Evolutionary conservation across 2,329 filamentous ascomycete species (phyloP).

Genomic region (Geoglossum cookeanum): DNA sequence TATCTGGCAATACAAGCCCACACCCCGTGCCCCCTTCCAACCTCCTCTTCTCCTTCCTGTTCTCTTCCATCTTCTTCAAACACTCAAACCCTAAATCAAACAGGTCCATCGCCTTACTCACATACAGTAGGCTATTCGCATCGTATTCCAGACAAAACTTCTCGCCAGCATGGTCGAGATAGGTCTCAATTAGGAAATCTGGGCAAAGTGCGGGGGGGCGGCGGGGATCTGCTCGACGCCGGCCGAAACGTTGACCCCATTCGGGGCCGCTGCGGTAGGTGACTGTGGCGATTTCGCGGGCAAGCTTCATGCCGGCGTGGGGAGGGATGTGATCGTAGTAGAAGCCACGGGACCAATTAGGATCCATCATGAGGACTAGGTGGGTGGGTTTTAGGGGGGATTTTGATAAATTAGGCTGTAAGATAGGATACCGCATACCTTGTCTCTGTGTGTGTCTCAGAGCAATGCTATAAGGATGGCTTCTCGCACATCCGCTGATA

Average conservation of each 20-base stretch:
- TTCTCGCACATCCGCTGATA: slow-evolving; percentile 83
- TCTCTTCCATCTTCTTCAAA: slow-evolving; percentile 40
- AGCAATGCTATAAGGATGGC: slow-evolving; percentile 93
- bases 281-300: slow-evolving; percentile 90
- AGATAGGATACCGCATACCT: slow-evolving; percentile 19
- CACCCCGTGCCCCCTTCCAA: slow-evolving; percentile 27
- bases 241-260: slow-evolving; percentile 89
- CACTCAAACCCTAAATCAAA: slow-evolving; percentile 71
- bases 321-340: slow-evolving; percentile 82
- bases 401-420: not conserved
- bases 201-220: slow-evolving; percentile 88
- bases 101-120: slow-evolving; percentile 97
- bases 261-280: slow-evolving; percentile 93
- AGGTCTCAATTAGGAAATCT: slow-evolving; percentile 94
- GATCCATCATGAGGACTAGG: slow-evolving; percentile 88
- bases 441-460: slow-evolving; percentile 97
- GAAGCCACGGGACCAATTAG: slow-evolving; percentile 87
- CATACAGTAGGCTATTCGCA: slow-evolving; percentile 83
- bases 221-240: slow-evolving; percentile 64
- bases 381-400: not conserved
- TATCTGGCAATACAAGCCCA: slow-evolving; percentile 62
- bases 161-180: slow-evolving; percentile 92
- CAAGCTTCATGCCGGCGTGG: slow-evolving; percentile 93
- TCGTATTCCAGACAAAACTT: slow-evolving; percentile 97
- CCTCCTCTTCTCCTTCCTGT: slow-evolving; percentile 40